Percentiles rank a stretch among this genome's conserved stretches.
Conservation (phyloP, 2,329 filamentous ascomycete species). For the Coleophoma eucalyptorum region DNA sequence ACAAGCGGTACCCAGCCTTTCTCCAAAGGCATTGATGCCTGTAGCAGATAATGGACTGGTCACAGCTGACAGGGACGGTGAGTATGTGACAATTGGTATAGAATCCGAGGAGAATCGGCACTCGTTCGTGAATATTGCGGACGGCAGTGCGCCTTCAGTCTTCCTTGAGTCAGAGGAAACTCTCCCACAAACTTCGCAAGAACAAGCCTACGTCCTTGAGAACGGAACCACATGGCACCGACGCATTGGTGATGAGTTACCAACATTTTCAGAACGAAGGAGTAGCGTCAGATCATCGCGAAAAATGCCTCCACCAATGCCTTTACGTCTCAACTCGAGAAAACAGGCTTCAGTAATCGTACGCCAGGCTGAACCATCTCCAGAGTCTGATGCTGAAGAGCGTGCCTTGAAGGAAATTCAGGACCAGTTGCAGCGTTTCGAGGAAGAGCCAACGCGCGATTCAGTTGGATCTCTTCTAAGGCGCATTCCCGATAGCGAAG, state of each 20-base stretch:
- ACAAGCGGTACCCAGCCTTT: background rate
- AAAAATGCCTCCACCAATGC: conserved; percentile 52
- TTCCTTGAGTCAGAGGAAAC: conserved; percentile 5
- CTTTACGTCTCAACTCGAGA: conserved; percentile 41
- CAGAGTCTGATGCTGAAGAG: conserved; percentile 19
- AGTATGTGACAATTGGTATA: conserved; percentile 41
- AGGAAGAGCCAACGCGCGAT: conserved; percentile 18
- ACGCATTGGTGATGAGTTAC: conserved; percentile 54
- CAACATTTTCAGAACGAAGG: conserved; percentile 53
- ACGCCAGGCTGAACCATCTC: conserved; percentile 26
- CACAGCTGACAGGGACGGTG: conserved; percentile 19
- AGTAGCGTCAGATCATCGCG: conserved; percentile 41
- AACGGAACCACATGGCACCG: conserved; percentile 41
- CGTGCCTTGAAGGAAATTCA: conserved; percentile 25
- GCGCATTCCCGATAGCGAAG: conserved; percentile 12
- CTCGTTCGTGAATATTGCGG: conserved; percentile 16
- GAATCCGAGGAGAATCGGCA: conserved; percentile 28
- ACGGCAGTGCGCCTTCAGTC: conserved; percentile 22
- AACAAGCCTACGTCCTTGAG: conserved; percentile 9
- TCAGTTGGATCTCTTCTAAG: conserved; percentile 22
- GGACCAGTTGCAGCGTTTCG: conserved; percentile 25
- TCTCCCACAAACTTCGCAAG: background rate
- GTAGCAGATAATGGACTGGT: conserved; percentile 9
- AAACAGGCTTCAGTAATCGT: conserved; percentile 39
- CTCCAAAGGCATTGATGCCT: conserved; percentile 1